Evolutionary conservation across 768 basidiomycete species (phyloP).

Genomic region (Russula lepida): DNA sequence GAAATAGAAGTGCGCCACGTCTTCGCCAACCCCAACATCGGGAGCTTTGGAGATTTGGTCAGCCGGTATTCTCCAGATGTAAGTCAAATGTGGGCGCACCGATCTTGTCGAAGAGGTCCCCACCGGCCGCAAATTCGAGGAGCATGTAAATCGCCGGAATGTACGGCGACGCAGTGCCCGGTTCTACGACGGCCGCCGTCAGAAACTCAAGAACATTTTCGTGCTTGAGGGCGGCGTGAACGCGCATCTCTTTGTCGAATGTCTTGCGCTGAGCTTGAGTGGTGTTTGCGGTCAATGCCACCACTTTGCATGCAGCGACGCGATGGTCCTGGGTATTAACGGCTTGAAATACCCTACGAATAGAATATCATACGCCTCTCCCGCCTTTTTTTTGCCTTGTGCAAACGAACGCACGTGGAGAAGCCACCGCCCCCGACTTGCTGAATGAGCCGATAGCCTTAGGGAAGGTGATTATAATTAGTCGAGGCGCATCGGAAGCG

Average conservation of each 20-base stretch:
- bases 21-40: conserved; percentile 78
- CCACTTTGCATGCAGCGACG: conserved; percentile 84
- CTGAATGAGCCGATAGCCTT: conserved; percentile 64
- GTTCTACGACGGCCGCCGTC: conserved; percentile 67
- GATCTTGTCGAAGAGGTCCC: conserved; percentile 98
- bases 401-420: conserved; percentile 46
- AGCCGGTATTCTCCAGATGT: neutral
- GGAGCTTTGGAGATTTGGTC: conserved; percentile 48
- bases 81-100: conserved; percentile 43
- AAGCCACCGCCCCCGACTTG: conserved; percentile 86
- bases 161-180: conserved; percentile 43
- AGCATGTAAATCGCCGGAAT: conserved; percentile 86
- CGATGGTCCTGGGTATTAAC: conserved; percentile 55
- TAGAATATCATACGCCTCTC: neutral
- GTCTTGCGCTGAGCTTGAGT: conserved; percentile 66
- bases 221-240: conserved; percentile 77
- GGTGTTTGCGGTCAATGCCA: conserved; percentile 53
- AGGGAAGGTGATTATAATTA: neutral
- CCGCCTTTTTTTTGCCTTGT: neutral
- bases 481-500: neutral
- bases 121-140: conserved; percentile 85
- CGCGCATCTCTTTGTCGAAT: conserved; percentile 86
- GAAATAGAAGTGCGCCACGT: conserved; percentile 88
- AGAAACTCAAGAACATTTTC: conserved; percentile 76
- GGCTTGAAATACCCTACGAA: conserved; percentile 70